Evolutionary conservation across 2,329 filamentous ascomycete species (phyloP).

Genomic region (Ophidiomyces ophidiicola): DNA sequence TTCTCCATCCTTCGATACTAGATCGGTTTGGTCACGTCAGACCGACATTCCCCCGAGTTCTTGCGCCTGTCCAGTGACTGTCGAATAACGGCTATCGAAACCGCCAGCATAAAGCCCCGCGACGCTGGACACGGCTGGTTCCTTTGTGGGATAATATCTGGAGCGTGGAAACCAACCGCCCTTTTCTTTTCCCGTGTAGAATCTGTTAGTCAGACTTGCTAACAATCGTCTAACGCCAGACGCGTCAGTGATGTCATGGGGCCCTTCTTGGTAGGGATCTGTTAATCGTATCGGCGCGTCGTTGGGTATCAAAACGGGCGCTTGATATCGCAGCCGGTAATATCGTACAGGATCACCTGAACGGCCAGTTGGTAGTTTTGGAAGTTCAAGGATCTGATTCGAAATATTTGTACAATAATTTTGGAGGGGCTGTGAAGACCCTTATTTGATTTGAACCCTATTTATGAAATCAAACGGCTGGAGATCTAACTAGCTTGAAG

Average conservation of each 20-base stretch:
- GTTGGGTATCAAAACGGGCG: conserved; percentile 9
- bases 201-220: background rate
- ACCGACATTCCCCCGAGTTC: conserved; percentile 8
- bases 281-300: conserved; percentile 3
- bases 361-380: background rate
- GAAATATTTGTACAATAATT: no score
- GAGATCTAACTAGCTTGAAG: conserved; percentile 5
- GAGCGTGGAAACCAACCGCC: conserved; percentile 3
- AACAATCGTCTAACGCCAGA: conserved; percentile 5
- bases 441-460: no score
- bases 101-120: conserved; percentile 7
- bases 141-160: conserved; percentile 1
- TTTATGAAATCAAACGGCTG: no score
- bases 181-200: background rate
- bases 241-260: conserved; percentile 11
- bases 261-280: conserved; percentile 2
- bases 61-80: background rate
- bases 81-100: background rate
- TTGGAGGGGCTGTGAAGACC: no score
- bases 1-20: conserved; percentile 7
- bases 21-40: conserved; percentile 11
- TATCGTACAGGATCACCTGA: background rate
- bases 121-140: conserved; percentile 3
- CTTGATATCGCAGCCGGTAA: background rate
- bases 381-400: no score